These are phyloP conservation scores for Pharus latifolius DNA, from an alignment of 176 grass and related monocot species.

Conservation along the genomic window DNA sequence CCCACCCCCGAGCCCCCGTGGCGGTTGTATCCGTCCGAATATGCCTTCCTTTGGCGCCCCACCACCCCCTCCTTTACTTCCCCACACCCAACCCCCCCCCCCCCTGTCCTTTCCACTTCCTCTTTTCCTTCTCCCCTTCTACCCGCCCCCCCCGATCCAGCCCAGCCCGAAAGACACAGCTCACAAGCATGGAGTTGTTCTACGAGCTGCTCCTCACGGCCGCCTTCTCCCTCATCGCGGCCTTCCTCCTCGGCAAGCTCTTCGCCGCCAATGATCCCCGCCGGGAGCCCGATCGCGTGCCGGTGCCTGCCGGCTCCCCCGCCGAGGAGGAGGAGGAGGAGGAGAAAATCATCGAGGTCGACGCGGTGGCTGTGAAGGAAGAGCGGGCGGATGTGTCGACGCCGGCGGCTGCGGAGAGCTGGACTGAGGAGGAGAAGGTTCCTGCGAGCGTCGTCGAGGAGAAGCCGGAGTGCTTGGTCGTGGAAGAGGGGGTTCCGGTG, in stretches of 20 bases:
- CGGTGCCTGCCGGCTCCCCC: constrained; percentile 1
- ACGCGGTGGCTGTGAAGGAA: not conserved
- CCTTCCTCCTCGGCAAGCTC: constrained; percentile 55
- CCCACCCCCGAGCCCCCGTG: not conserved
- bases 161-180: constrained; percentile 10
- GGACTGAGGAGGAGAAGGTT: constrained; percentile 30
- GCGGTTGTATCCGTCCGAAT: constrained; percentile 62
- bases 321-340: constrained; percentile 1
- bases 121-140: not conserved
- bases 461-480: not conserved
- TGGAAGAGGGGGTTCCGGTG: not conserved
- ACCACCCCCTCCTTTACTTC: not conserved
- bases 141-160: constrained; percentile 1
- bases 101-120: not conserved
- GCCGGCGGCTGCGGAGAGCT: constrained; percentile 4
- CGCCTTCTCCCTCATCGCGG: constrained; percentile 44
- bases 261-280: constrained; percentile 25
- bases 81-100: not conserved
- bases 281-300: not conserved
- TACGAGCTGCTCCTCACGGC: constrained; percentile 69
- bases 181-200: constrained; percentile 44
- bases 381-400: not conserved
- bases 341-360: constrained; percentile 36
- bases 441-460: not conserved
- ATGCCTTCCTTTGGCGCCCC: constrained; percentile 62